Evolutionary conservation across 495 filamentous ascomycete genomes (phyloP).

Genomic region (Penicillium diatomitis): DNA sequence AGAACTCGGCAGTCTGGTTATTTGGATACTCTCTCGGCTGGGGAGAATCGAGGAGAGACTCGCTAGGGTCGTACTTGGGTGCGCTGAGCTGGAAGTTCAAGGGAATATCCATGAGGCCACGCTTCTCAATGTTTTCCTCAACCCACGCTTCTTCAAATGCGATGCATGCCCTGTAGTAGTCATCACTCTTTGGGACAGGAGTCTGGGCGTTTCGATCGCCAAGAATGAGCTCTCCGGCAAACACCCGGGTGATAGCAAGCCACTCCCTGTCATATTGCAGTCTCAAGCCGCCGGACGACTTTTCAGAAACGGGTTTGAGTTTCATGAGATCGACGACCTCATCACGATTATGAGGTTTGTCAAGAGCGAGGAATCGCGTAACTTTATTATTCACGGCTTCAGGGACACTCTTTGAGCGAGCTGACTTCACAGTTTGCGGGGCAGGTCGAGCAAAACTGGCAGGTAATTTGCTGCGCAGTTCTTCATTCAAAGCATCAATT

Average conservation of each 20-base stretch:
- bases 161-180: constrained; percentile 53
- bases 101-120: constrained; percentile 54
- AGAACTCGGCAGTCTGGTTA: constrained; percentile 71
- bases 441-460: constrained; percentile 45
- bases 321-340: constrained; percentile 69
- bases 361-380: constrained; percentile 82
- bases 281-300: constrained; percentile 9
- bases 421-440: background rate
- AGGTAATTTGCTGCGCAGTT: constrained; percentile 57
- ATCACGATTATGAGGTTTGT: constrained; percentile 69
- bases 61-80: constrained; percentile 48
- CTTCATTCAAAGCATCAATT: constrained; percentile 36
- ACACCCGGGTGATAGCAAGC: constrained; percentile 83
- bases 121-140: constrained; percentile 55
- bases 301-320: constrained; percentile 33
- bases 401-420: constrained; percentile 35
- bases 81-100: constrained; percentile 71
- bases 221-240: constrained; percentile 51
- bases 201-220: constrained; percentile 42
- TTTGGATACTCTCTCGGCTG: constrained; percentile 72
- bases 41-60: constrained; percentile 25
- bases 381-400: constrained; percentile 56
- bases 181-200: constrained; percentile 52
- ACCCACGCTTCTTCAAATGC: constrained; percentile 64
- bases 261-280: constrained; percentile 89